Conservation (phyloP, 257 asterid species). For the Avicennia marina region DNA sequence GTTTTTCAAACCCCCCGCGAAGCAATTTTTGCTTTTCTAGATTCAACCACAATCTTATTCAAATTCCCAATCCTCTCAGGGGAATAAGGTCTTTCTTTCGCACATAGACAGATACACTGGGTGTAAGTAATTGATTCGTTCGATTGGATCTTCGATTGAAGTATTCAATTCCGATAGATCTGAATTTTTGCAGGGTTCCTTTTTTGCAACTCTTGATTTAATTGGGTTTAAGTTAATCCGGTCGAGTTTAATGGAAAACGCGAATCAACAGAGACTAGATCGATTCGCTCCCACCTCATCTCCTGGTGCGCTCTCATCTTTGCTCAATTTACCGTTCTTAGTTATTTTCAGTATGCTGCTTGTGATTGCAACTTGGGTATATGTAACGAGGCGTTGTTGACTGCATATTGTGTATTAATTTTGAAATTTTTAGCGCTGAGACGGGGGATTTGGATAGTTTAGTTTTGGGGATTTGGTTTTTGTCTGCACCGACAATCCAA, state of each 20-base stretch:
- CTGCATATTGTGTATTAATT: background rate
- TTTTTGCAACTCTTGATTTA: conserved; percentile 17
- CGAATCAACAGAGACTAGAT: conserved; percentile 51
- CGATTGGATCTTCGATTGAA: conserved; percentile 33
- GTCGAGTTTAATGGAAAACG: conserved; percentile 58
- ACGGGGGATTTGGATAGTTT: background rate
- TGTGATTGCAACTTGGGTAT: conserved; percentile 4
- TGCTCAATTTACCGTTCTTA: conserved; percentile 4
- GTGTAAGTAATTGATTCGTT: conserved; percentile 18
- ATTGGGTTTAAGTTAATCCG: conserved; percentile 25
- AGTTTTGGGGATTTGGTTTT: conserved; percentile 6
- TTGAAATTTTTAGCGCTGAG: background rate
- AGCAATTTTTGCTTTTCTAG: conserved; percentile 22
- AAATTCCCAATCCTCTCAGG: conserved; percentile 15
- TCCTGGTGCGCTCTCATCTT: conserved; percentile 44
- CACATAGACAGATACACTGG: conserved; percentile 12
- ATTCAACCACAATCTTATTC: conserved; percentile 10
- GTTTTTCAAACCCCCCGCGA: conserved; percentile 68
- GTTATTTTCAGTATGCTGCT: conserved; percentile 4
- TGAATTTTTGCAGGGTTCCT: conserved; percentile 21
- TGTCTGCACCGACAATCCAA: conserved; percentile 14
- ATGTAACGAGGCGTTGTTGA: background rate
- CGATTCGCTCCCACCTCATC: conserved; percentile 59
- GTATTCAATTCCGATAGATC: conserved; percentile 37
- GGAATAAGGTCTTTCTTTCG: conserved; percentile 14